phyloP scores from a whole-genome alignment of 805 yeast species.

The Ogataea methylovora region DNA sequence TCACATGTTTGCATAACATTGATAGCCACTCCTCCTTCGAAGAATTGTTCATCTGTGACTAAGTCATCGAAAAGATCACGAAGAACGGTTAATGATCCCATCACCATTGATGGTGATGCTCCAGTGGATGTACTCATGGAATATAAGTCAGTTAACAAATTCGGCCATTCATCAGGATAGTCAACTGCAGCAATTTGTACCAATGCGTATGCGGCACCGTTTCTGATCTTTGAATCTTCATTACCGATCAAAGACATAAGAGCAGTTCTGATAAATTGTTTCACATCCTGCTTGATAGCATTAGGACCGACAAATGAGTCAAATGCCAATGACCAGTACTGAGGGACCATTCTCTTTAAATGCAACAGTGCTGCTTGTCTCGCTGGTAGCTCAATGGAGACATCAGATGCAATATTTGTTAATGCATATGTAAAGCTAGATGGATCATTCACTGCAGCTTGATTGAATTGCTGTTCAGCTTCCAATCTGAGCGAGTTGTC shows the following conservation, averaged over 20 bases:
- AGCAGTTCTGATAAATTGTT: conserved; percentile 39
- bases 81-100: conserved; percentile 54
- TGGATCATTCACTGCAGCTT: conserved; percentile 39
- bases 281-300: conserved; percentile 41
- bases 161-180: conserved; percentile 96
- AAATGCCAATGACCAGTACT: conserved; percentile 81
- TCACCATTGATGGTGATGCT: conserved; percentile 23
- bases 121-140: conserved; percentile 25
- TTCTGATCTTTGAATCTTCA: conserved; percentile 52
- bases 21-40: conserved; percentile 62
- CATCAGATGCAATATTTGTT: conserved; percentile 31
- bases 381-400: conserved; percentile 50
- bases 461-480: conserved; percentile 45
- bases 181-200: conserved; percentile 84
- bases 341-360: conserved; percentile 59
- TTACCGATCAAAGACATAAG: conserved; percentile 43
- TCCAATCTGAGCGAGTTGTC: conserved; percentile 43
- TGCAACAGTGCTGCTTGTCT: conserved; percentile 63
- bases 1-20: conserved; percentile 45
- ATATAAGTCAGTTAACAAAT: conserved; percentile 44
- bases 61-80: conserved; percentile 81
- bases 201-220: conserved; percentile 63
- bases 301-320: conserved; percentile 59
- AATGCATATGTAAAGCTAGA: conserved; percentile 36
- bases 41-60: conserved; percentile 79